Base-by-base conservation (phyloP, 306 rosid species). In the Argentina anserina region DNA sequence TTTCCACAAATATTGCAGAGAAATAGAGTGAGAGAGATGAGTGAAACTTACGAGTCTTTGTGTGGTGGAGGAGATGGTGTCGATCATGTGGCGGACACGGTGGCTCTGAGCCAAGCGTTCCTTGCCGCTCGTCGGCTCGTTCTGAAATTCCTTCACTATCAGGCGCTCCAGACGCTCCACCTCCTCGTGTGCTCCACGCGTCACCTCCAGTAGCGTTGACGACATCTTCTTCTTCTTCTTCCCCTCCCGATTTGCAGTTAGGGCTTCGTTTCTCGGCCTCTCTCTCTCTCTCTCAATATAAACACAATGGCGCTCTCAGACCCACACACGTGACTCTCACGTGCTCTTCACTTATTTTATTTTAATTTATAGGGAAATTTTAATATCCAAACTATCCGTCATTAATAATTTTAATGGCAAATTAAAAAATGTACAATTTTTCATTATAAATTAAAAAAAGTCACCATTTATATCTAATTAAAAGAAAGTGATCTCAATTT, bases 121-220 rank as follows among this genome's bases (percentile, higher is more conserved):
- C 81, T 83, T 88, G 86, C 72, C 75, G 18, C 80, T 33, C 0
- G 87, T 20, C 0, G 95, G 95, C 18, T 86, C 97, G 74, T 82
- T 89, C 85, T 91, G 97, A 6, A 94, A 92, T 67, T 94, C 97
- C 86, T 89, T 91, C 83, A 91, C 97, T 65, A 88, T 83, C 65
- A 88, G 79, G 40, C 98, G 85, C 90, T 94, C 99, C 39, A 89
- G 23, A 52, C 99, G 84, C 88, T 91, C 99, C 25, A 88, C 99
- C 74, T 94, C 97, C 90, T 94, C 99, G 79, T 94, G 97, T 9
- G 91, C 82, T 1, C 92, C 84, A 46, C 98, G 90, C 45, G 96
- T 94, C 79, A 87, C 89, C 82, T 94, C 98, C 75, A 94, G 90
- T 46, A 94, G 83, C 71, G 98, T 94, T 80, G 98, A 94, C 79